Percentiles rank a stretch among this genome's conserved stretches.
Evolutionary conservation across 2,329 filamentous ascomycete species (phyloP).

Genomic region (Fonsecaea pedrosoi): DNA sequence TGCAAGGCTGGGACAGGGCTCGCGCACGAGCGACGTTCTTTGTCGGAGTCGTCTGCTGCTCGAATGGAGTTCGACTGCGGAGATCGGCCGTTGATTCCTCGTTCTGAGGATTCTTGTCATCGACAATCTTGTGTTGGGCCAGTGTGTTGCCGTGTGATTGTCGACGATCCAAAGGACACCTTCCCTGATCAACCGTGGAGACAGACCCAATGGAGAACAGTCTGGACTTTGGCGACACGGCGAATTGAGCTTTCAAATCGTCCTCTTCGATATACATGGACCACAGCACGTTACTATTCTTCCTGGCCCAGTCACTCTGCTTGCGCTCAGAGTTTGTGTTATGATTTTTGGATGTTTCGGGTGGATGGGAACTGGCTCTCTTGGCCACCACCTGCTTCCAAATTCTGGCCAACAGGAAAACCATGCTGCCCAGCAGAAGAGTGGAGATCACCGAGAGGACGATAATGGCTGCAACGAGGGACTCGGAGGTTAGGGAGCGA

Average conservation of each 20-base stretch:
- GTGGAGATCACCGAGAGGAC: constrained; percentile 20
- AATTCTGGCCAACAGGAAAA: constrained; percentile 15
- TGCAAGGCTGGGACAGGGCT: constrained; percentile 19
- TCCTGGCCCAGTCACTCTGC: constrained; percentile 27
- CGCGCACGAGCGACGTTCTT: constrained; percentile 20
- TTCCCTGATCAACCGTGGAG: constrained; percentile 27
- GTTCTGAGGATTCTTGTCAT: background rate
- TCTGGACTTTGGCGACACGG: constrained; percentile 28
- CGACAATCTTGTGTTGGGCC: constrained; percentile 10
- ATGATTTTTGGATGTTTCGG: background rate
- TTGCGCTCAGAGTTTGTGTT: constrained; percentile 4
- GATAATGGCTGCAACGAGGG: constrained; percentile 17
- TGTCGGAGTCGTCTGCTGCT: constrained; percentile 19
- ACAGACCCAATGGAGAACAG: constrained; percentile 32
- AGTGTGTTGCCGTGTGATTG: constrained; percentile 8
- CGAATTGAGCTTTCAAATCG: constrained; percentile 30
- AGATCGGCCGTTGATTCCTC: constrained; percentile 7
- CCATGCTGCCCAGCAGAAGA: constrained; percentile 15
- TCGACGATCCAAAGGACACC: constrained; percentile 27
- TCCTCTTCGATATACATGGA: constrained; percentile 32
- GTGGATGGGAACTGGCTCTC: background rate
- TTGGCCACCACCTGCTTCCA: constrained; percentile 16
- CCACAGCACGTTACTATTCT: constrained; percentile 33
- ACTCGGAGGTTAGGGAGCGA: constrained; percentile 7
- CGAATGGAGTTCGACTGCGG: constrained; percentile 11